Percentiles rank a stretch among this genome's conserved stretches.
phyloP scores from a whole-genome alignment of 306 rosid genomes.

The Pyrus betulifolia region DNA sequence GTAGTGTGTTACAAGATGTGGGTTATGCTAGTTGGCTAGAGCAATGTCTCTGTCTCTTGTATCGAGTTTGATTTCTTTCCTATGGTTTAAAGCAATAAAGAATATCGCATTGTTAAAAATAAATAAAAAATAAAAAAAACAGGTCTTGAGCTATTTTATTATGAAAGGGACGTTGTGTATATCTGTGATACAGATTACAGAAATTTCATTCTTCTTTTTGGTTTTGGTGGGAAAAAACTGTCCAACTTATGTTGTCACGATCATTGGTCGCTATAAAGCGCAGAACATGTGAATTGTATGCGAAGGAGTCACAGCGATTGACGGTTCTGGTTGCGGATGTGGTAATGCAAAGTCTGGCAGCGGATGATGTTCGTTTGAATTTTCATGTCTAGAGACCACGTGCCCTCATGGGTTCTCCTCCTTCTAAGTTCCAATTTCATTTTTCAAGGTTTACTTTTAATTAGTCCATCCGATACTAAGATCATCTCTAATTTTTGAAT shows the following conservation, averaged over 20 bases:
- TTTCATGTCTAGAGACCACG: background rate
- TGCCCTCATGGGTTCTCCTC: background rate
- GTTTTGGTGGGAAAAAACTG: background rate
- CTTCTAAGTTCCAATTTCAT: background rate
- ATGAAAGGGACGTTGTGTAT: background rate
- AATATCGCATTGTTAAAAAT: too few relatives aligned
- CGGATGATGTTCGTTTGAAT: background rate
- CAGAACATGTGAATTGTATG: background rate
- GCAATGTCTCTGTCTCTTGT: too few relatives aligned
- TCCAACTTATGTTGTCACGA: background rate
- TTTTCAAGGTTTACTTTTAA: background rate
- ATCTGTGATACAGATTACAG: background rate
- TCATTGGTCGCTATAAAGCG: background rate
- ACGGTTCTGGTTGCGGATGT: too few relatives aligned
- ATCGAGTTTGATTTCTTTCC: too few relatives aligned
- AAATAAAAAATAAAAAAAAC: too few relatives aligned
- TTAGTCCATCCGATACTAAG: too few relatives aligned
- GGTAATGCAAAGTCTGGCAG: background rate
- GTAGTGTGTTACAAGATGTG: too few relatives aligned
- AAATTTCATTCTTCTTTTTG: background rate
- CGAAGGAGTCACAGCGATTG: background rate
- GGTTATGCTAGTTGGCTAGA: accelerated
- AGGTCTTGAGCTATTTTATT: background rate
- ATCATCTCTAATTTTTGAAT: too few relatives aligned
- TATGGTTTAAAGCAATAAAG: too few relatives aligned